Percentiles rank a stretch among this genome's conserved stretches.
These are phyloP conservation scores for Ceriops zippeliana DNA, from an alignment of 345 rosid species.

Conservation along the genomic window DNA sequence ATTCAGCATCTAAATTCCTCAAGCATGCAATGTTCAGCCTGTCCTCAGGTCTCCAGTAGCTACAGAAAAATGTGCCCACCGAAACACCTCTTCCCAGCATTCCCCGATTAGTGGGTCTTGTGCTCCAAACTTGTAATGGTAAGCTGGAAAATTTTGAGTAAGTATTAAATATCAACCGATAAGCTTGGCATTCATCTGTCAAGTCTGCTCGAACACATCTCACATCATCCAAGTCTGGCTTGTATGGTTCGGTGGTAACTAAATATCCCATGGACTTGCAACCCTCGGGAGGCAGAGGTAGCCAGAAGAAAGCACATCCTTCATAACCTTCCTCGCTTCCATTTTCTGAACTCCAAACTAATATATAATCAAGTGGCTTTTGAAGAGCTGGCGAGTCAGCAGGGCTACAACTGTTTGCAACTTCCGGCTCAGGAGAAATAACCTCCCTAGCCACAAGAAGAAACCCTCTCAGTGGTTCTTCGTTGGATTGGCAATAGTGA, in stretches of 20 bases:
- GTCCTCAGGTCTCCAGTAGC: constrained; percentile 35
- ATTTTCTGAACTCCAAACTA: constrained; percentile 70
- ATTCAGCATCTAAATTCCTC: constrained; percentile 49
- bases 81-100: constrained; percentile 61
- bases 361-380: constrained; percentile 58
- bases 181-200: constrained; percentile 58
- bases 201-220: constrained; percentile 75
- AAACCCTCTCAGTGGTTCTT: constrained; percentile 57
- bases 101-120: constrained; percentile 64
- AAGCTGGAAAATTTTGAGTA: constrained; percentile 32
- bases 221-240: constrained; percentile 64
- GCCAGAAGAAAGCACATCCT: constrained; percentile 67
- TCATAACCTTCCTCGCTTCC: constrained; percentile 29
- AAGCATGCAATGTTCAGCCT: constrained; percentile 48
- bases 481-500: constrained; percentile 64
- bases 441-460: constrained; percentile 69
- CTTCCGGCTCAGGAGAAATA: constrained; percentile 34
- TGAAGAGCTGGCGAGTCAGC: constrained; percentile 40
- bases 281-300: constrained; percentile 71
- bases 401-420: constrained; percentile 4
- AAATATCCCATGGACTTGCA: constrained; percentile 62
- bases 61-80: constrained; percentile 71
- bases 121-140: constrained; percentile 61
- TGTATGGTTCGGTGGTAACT: constrained; percentile 49
- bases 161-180: constrained; percentile 32